Evolutionary conservation across 73 alveolate species (phyloP), one percentile per base, ranked within the genome.

Genomic region (Symbiodinium natans): DNA sequence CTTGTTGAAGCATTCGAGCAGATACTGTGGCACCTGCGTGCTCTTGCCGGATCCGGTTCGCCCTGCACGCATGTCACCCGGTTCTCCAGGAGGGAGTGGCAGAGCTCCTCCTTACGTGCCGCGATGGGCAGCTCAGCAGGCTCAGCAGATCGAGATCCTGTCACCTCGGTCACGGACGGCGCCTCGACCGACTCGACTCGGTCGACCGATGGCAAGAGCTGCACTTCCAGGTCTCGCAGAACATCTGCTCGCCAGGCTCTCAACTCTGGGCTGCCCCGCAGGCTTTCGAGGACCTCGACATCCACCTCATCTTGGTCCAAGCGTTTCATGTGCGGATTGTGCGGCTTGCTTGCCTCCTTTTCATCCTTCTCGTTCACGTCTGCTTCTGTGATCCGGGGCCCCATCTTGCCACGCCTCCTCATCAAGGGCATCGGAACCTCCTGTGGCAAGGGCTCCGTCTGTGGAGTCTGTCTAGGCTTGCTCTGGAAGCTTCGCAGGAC

Each of bases 21-120:
- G 25, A 48, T 88, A 88, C 95, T 88, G 95, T 19, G 95, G 95
- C 10, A 88, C 95, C 27, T 88, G 95, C 1, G 95, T 88, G 46
- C 86, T 63, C 73, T 88, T 88, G 31, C 95, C 95, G 29, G 95
- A 88, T 19, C 95, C 95, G 31, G 95, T 63, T 88, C 95, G 48
- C 95, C 95, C 38, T 68, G 95, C 59, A 88, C 95, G 46, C 95
- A 88, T 68, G 80, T 80, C 74, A 88, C 95, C 8, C 95, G 95
- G 43, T 40, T 23, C 34, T 71, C 36, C 95, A 88, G 38, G 21
- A 88, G 95, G 17, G 41, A 9, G 8, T 25, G 3, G 75, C 86
- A 63, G 29, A 88, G 54, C 34, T 23, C 73, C 46, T 52, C 94
- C 94, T 87, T 52, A 29, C 71, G 87, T 77, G 87, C 48, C 25